Evolutionary conservation across 768 basidiomycete species (phyloP).

Genomic region (Holtermannia corniformis): DNA sequence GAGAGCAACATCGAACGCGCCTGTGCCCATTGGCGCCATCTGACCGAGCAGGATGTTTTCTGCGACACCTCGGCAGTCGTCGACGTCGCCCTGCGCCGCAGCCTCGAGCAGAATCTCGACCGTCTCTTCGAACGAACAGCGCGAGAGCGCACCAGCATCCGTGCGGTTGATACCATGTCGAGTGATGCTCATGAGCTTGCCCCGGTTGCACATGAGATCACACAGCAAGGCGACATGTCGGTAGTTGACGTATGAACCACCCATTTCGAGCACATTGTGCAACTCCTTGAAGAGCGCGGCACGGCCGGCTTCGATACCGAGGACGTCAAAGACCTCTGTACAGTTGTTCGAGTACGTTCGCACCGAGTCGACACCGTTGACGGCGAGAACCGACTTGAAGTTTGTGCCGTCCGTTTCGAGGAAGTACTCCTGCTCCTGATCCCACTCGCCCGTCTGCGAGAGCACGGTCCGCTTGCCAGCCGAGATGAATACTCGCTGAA

Average conservation of each 20-base stretch:
- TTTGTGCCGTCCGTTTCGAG: conserved; percentile 96
- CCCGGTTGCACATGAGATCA: conserved; percentile 96
- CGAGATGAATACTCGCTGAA: conserved; percentile 87
- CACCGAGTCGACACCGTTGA: conserved; percentile 86
- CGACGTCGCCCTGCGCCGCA: conserved; percentile 93
- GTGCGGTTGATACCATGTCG: conserved; percentile 98
- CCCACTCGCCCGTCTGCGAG: conserved; percentile 50
- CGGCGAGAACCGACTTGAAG: conserved; percentile 85
- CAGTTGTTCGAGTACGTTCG: conserved; percentile 96
- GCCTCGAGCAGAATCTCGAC: conserved; percentile 99
- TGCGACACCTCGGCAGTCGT: conserved; percentile 96
- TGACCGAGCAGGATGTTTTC: conserved; percentile 99
- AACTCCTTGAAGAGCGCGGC: conserved; percentile 90
- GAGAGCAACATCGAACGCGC: conserved; percentile 86
- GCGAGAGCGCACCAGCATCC: conserved; percentile 96
- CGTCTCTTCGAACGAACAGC: conserved; percentile 98
- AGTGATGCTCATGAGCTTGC: conserved; percentile 92
- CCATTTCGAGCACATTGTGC: conserved; percentile 93
- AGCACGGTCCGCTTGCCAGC: conserved; percentile 70
- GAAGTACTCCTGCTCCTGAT: conserved; percentile 66
- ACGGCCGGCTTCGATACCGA: conserved; percentile 94
- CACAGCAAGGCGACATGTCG: conserved; percentile 92
- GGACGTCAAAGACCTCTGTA: conserved; percentile 82
- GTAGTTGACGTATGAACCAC: conserved; percentile 99
- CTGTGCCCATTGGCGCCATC: conserved; percentile 99